Conservation (phyloP, 2,329 filamentous ascomycete species). For the Pseudogymnoascus sp. region DNA sequence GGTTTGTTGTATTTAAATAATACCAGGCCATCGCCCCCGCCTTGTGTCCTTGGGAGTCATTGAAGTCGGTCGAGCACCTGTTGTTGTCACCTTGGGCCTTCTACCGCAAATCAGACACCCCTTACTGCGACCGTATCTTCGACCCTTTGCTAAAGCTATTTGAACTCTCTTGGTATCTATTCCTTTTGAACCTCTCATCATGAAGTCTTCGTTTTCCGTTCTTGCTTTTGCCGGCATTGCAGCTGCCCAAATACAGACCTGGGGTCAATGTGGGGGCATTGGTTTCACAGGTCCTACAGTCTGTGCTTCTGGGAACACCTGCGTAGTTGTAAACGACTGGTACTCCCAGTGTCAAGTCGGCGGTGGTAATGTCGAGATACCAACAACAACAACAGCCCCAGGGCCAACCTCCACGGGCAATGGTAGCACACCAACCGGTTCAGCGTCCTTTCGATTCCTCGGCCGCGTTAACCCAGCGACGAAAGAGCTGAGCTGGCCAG, state of each 20-base stretch:
- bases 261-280: constrained; percentile 29
- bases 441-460: constrained; percentile 25
- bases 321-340: constrained; percentile 14
- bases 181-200: background rate
- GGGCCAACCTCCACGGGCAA: background rate
- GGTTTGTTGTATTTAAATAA: background rate
- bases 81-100: background rate
- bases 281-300: constrained; percentile 24
- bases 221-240: background rate
- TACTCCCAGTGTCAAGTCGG: constrained; percentile 14
- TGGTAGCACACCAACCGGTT: background rate
- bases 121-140: background rate
- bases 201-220: background rate
- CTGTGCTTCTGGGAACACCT: constrained; percentile 24
- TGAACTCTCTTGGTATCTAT: background rate
- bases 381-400: background rate
- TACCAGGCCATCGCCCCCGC: background rate
- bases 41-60: background rate
- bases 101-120: no score
- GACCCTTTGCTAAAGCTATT: background rate
- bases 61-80: background rate
- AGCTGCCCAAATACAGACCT: constrained; percentile 19
- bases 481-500: constrained; percentile 38
- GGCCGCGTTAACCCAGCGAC: constrained; percentile 38
- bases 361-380: background rate